Conservation (phyloP, 2,329 filamentous ascomycete genomes). For the Pezicula rhizophila region DNA sequence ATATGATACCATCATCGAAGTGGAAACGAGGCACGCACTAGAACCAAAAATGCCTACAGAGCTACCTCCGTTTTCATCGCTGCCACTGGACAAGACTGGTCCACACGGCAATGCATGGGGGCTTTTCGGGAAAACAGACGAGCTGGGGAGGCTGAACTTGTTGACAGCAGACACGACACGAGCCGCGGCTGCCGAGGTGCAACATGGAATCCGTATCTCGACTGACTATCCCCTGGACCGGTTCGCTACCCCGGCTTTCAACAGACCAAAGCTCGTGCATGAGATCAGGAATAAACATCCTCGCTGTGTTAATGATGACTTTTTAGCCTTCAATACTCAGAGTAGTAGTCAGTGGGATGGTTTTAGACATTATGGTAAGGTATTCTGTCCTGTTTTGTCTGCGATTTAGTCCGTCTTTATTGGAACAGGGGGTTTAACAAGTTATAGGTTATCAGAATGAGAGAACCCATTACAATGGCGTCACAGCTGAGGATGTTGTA, state of each 20-base stretch:
- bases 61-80: background rate
- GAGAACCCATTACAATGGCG: conserved; percentile 29
- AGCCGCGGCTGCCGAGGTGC: background rate
- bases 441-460: conserved; percentile 36
- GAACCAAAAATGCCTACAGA: too few relatives aligned
- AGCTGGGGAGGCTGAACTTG: conserved; percentile 38
- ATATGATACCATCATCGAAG: too few relatives aligned
- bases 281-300: conserved; percentile 45
- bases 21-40: too few relatives aligned
- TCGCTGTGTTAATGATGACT: conserved; percentile 52
- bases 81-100: background rate
- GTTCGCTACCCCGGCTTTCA: conserved; percentile 32
- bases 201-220: conserved; percentile 34
- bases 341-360: conserved; percentile 51
- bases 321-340: conserved; percentile 54
- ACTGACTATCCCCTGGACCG: conserved; percentile 56
- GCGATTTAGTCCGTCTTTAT: background rate
- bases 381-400: background rate
- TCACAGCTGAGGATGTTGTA: conserved; percentile 31
- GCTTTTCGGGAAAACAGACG: conserved; percentile 46
- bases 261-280: conserved; percentile 47
- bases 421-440: background rate
- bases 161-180: background rate
- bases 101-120: conserved; percentile 32
- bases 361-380: conserved; percentile 38